phyloP scores from a whole-genome alignment of 352 stramenopile genomes.

The Pythium utonaiense region DNA sequence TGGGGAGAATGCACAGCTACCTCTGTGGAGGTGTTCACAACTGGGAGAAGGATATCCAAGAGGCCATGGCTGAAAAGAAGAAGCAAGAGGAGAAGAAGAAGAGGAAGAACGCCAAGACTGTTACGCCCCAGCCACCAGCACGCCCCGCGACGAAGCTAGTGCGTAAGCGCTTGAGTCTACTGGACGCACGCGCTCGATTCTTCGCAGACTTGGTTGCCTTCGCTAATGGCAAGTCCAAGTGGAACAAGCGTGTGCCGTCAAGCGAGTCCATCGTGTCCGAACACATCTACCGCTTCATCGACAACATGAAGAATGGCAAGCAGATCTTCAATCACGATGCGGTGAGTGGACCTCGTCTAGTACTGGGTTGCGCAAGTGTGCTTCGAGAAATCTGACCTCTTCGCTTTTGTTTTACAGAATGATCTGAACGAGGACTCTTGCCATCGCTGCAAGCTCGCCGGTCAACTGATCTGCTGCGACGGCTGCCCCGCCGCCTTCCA shows the following conservation, averaged over 20 bases:
- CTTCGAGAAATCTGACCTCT: no score
- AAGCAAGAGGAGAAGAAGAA: neutral
- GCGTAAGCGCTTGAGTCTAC: conserved; percentile 44
- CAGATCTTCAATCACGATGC: conserved; percentile 55
- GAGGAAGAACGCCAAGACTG: neutral
- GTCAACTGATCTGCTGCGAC: conserved; percentile 80
- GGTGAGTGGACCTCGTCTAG: conserved; percentile 29
- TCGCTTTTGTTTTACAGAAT: conserved; percentile 31
- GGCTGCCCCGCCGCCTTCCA: conserved; percentile 76
- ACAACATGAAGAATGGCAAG: conserved; percentile 58
- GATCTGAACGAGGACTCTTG: conserved; percentile 82
- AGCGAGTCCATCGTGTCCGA: conserved; percentile 45
- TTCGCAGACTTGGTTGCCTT: conserved; percentile 62
- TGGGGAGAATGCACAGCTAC: conserved; percentile 53
- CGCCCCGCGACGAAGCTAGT: conserved; percentile 27
- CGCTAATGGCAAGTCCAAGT: conserved; percentile 57
- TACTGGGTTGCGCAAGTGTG: no score
- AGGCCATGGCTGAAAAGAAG: conserved; percentile 19
- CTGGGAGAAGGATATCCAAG: conserved; percentile 47
- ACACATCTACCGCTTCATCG: conserved; percentile 66
- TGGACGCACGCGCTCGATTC: conserved; percentile 45
- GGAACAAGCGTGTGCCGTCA: conserved; percentile 57
- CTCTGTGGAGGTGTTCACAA: conserved; percentile 62
- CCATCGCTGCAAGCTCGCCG: conserved; percentile 63
- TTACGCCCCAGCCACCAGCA: neutral